Percentiles rank a stretch among this genome's conserved stretches.
phyloP scores from a whole-genome alignment of 768 basidiomycete genomes.

The Mycena alexandri region DNA sequence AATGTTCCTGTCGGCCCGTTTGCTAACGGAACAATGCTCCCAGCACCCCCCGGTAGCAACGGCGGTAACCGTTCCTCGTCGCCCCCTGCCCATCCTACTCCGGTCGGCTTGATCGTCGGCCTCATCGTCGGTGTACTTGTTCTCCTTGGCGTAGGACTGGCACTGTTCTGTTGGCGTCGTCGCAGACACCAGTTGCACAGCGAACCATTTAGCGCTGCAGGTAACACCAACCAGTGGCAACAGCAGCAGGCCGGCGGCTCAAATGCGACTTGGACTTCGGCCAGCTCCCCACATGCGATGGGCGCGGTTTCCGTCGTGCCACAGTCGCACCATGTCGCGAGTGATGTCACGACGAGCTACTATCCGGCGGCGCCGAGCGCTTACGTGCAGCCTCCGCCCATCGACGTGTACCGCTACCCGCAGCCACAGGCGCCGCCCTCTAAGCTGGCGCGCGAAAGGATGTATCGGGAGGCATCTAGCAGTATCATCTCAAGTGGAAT shows the following conservation, averaged over 20 bases:
- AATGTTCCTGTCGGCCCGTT: conserved; percentile 23
- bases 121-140: conserved; percentile 7
- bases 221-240: not conserved
- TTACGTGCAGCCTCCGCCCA: not conserved
- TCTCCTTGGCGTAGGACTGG: conserved; percentile 2
- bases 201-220: not conserved
- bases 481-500: no score
- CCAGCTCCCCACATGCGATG: no score
- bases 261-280: no score
- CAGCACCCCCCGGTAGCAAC: not conserved
- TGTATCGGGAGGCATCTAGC: not conserved
- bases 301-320: no score
- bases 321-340: no score
- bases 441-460: conserved; percentile 11
- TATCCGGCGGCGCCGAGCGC: conserved; percentile 4
- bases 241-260: not conserved
- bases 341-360: conserved; percentile 13
- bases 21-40: conserved; percentile 2
- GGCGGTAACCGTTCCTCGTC: not conserved
- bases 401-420: not conserved
- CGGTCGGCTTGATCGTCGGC: conserved; percentile 4
- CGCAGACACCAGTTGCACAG: not conserved
- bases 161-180: conserved; percentile 25
- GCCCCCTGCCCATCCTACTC: not conserved
- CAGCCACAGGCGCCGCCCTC: conserved; percentile 14